A percentile compares a stretch with the other conserved stretches of the same genome.
Evolutionary conservation across 805 yeast species (phyloP).

Genomic region (Candida railenensis): DNA sequence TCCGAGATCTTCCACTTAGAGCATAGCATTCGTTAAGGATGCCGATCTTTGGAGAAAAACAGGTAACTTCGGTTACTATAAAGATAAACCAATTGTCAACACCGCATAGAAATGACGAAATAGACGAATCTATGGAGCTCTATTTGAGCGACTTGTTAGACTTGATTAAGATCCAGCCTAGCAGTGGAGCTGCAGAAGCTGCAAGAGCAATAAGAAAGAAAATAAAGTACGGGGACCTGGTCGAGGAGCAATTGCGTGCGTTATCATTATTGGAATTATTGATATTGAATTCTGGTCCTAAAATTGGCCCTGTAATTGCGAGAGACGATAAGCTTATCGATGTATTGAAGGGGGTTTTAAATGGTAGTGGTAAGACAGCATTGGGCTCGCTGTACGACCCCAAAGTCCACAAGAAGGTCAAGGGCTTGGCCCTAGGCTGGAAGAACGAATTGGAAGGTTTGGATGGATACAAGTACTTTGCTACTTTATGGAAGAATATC

Average conservation of each 20-base stretch:
- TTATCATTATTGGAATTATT: slow-evolving; percentile 42
- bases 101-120: slow-evolving; percentile 42
- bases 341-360: slow-evolving; percentile 53
- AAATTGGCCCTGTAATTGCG: slow-evolving; percentile 47
- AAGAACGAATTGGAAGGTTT: slow-evolving; percentile 50
- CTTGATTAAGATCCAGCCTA: slow-evolving; percentile 39
- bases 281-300: slow-evolving; percentile 43
- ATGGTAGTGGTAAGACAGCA: slow-evolving; percentile 35
- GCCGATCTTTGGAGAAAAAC: slow-evolving; percentile 48
- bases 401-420: slow-evolving; percentile 47
- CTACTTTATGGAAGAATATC: slow-evolving; percentile 42
- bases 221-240: slow-evolving; percentile 74
- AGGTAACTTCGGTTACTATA: slow-evolving; percentile 69
- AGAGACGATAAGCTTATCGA: slow-evolving; percentile 69
- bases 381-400: slow-evolving; percentile 34
- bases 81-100: slow-evolving; percentile 53
- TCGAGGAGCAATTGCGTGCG: slow-evolving; percentile 64
- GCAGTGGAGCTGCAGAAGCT: slow-evolving; percentile 59
- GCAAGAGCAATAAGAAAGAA: slow-evolving; percentile 89
- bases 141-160: slow-evolving; percentile 61
- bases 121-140: slow-evolving; percentile 36
- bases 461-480: slow-evolving; percentile 49
- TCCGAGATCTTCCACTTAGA: no score
- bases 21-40: no score
- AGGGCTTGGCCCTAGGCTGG: slow-evolving; percentile 67